A percentile compares a stretch with the other conserved stretches of the same genome.
Conservation (phyloP, 2,329 filamentous ascomycete genomes). For the Verticillium alfalfae region DNA sequence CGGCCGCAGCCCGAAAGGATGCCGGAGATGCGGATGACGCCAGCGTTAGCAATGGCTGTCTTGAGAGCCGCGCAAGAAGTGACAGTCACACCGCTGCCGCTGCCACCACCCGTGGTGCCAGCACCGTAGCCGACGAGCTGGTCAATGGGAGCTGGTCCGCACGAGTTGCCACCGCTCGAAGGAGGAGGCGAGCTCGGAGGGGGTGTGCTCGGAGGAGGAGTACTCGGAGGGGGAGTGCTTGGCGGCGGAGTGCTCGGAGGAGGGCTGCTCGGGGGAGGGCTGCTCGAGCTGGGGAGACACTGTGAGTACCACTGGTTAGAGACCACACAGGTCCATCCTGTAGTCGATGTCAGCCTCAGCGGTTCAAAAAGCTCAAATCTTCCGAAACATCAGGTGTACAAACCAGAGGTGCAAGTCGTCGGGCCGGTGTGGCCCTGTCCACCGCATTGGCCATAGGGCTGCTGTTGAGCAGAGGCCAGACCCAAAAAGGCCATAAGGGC, state of each 20-base stretch:
- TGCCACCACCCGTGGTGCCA: constrained; percentile 39
- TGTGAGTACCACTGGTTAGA: constrained; percentile 22
- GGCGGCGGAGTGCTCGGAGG: neutral
- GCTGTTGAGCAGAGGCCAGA: neutral
- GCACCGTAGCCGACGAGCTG: constrained; percentile 25
- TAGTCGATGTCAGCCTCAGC: neutral
- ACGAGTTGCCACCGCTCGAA: constrained; percentile 4
- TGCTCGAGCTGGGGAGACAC: constrained; percentile 8
- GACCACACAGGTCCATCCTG: constrained; percentile 15
- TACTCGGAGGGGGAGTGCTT: neutral
- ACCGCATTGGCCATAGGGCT: constrained; percentile 29
- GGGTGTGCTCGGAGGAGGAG: neutral
- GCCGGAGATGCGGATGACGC: constrained; percentile 40
- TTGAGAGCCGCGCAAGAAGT: constrained; percentile 33
- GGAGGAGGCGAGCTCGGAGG: neutral
- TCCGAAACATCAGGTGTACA: constrained; percentile 6
- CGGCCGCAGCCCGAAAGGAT: constrained; percentile 33
- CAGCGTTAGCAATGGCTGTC: constrained; percentile 27
- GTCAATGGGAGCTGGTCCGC: constrained; percentile 13
- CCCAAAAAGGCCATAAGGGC: constrained; percentile 1
- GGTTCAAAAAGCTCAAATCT: constrained; percentile 7
- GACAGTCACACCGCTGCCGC: constrained; percentile 36
- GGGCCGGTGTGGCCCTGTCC: constrained; percentile 12
- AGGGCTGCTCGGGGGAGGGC: neutral
- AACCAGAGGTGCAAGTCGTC: constrained; percentile 13